Base-by-base conservation (phyloP, 495 filamentous ascomycete genomes). In the Penicillium canescens region DNA sequence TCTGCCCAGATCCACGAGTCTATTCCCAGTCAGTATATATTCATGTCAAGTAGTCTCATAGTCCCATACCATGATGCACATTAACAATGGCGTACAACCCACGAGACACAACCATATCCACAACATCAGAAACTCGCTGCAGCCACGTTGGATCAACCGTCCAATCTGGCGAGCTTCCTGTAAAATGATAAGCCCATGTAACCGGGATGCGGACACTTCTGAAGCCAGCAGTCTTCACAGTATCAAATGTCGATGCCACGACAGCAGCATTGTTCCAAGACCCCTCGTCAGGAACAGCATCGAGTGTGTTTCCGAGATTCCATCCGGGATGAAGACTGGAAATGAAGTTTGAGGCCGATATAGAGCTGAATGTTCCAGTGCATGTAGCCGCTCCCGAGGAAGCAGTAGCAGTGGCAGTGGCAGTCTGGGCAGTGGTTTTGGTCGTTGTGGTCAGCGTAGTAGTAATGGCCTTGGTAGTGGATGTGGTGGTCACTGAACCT, bases 1-100 rank as follows among this genome's bases (percentile, higher is more conserved):
- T 86, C 82, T 10, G 78, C 77, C 84, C 82, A 86, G 40, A 71
- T 68, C 82, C 76, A 84, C 3, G 76, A 78, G 52, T 87, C 67
- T 70, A 13, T 10, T n/a, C 14, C 9, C 12, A 4, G 38, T 60
- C 20, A 61, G 36, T 36, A 18, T 6, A 21, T 18, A 4, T 4
- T 13, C 5, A 26, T 14, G 1, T 31, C 4, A 46, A 14, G 18
- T 21, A 20, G 0, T 6, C 2, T 34, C 5, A 9, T 37, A 21
- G 3, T 5, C 16, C 6, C 61, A 42, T 51, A 70, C 67, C 83
- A 45, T 86, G 82, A 52, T 86, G 83, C 31, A 81, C 79, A 62
- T 86, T 81, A 14, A 84, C 73, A 46, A 86, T 68, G 0, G 77
- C 75, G 57, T 77, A 83, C 0, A 86, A 58, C 0, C 68, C 80